Evolutionary conservation across 2,329 filamentous ascomycete species (phyloP), one percentile per base, ranked within the genome.

Genomic region (Raffaelea ambrosiae): DNA sequence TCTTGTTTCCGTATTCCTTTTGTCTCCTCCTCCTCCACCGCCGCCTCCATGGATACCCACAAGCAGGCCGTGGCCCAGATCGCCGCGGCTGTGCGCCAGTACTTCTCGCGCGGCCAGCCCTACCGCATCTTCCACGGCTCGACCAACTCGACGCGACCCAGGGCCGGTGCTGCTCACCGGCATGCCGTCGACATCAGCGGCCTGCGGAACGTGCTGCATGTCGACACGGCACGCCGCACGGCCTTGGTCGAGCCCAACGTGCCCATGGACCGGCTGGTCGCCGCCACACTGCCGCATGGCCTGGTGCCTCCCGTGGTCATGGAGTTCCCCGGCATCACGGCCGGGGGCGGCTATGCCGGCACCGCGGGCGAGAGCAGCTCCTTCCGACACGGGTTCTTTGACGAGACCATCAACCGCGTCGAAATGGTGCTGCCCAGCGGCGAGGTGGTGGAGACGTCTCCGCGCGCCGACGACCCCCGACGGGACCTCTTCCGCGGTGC

Each of bases 81-180:
- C 51, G 67, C 75, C 40, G 54, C 66, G 22, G 63, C 71, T 5
- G 71, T 77, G 44, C 67, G 69, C 50, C 57, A 64, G 58, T 72
- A 71, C 62, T 76, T 72, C 59, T 65, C 69, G 50, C 62, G 66
- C 43, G 62, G 64, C 43, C 65, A 72, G 59, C 76, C 83, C 20
- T 90, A 85, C 69, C 79, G 85, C 53, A 87, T 90, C 68, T 81
- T 75, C 62, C 85, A 89, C 69, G 86, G 85, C 56, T 83, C 80
- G 38, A 88, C 86, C 46, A 89, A 89, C 69, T 84, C 77, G 59
- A 89, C 86, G 42, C 79, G 75, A 5, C 74, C 74, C 65, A 51
- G 76, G 66, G 46, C 43, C 3, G 51, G 39, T 5, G 47, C 40
- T 4, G 35, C 38, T 16, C 56, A 67, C 56, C 55, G 57, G 50